Evolutionary conservation across 2,329 filamentous ascomycete species (phyloP).

Genomic region (Epichloe typhina): DNA sequence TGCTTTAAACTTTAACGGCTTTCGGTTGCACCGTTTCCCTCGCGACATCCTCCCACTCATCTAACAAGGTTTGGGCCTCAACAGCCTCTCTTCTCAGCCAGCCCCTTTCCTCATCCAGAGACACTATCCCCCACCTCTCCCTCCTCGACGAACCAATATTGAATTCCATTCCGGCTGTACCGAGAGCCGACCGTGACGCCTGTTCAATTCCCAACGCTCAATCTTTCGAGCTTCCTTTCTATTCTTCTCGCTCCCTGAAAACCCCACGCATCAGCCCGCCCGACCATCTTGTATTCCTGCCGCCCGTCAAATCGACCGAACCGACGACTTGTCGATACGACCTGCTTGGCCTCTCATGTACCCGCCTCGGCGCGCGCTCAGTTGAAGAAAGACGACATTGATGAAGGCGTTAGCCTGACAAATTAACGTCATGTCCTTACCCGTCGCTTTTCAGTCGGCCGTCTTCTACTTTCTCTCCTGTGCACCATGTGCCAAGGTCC

Average conservation of each 20-base stretch:
- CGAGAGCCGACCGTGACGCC: neutral
- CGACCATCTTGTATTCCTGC: neutral
- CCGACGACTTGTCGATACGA: neutral
- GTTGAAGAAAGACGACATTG: conserved; percentile 4
- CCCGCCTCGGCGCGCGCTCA: conserved; percentile 3
- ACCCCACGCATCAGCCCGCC: neutral
- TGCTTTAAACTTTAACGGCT: neutral
- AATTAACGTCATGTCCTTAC: conserved; percentile 28
- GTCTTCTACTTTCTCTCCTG: conserved; percentile 69
- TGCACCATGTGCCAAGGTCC: conserved; percentile 61
- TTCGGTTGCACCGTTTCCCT: neutral
- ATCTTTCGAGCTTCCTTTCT: neutral
- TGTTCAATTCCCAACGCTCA: neutral
- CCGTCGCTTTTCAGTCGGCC: conserved; percentile 56
- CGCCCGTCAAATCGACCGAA: neutral
- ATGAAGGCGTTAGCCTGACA: conserved; percentile 1
- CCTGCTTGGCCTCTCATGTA: conserved; percentile 8
- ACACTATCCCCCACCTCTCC: neutral
- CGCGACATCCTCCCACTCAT: neutral
- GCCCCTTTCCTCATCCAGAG: conserved; percentile 2
- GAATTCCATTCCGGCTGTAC: neutral
- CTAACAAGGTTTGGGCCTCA: neutral
- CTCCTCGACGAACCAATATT: neutral
- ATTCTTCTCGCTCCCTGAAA: neutral
- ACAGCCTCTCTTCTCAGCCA: neutral